These are phyloP conservation scores for Corymbia maculata DNA, from an alignment of 345 rosid genomes.

Conservation along the genomic window DNA sequence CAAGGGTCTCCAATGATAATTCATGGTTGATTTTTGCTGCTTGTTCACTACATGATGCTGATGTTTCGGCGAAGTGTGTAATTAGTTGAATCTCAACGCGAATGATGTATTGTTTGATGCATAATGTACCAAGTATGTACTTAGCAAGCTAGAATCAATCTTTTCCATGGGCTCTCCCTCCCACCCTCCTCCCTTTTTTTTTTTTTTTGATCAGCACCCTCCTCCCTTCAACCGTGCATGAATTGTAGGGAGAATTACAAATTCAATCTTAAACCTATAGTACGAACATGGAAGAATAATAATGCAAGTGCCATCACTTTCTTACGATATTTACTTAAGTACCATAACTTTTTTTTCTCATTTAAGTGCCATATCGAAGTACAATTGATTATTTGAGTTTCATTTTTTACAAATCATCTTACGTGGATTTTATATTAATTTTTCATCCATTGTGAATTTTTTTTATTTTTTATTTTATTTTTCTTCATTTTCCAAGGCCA, in stretches of 20 bases:
- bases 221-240: background rate
- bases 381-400: too few species aligned
- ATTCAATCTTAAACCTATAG: background rate
- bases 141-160: background rate
- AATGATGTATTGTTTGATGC: background rate
- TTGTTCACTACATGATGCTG: background rate
- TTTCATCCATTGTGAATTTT: too few species aligned
- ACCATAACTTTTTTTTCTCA: too few species aligned
- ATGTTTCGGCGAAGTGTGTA: background rate
- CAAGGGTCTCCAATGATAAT: background rate
- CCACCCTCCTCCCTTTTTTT: background rate
- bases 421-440: too few species aligned
- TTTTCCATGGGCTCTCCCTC: background rate
- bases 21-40: background rate
- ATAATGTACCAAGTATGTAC: background rate
- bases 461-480: too few species aligned
- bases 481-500: too few species aligned
- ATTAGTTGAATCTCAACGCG: background rate
- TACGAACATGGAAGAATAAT: background rate
- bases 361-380: too few species aligned
- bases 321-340: too few species aligned
- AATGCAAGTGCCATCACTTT: too few species aligned
- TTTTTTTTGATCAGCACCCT: too few species aligned
- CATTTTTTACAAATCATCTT: too few species aligned
- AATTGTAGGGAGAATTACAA: background rate